These are phyloP conservation scores for Aureobasidium pullulans DNA, from an alignment of 2,329 filamentous ascomycete genomes.

Conservation along the genomic window DNA sequence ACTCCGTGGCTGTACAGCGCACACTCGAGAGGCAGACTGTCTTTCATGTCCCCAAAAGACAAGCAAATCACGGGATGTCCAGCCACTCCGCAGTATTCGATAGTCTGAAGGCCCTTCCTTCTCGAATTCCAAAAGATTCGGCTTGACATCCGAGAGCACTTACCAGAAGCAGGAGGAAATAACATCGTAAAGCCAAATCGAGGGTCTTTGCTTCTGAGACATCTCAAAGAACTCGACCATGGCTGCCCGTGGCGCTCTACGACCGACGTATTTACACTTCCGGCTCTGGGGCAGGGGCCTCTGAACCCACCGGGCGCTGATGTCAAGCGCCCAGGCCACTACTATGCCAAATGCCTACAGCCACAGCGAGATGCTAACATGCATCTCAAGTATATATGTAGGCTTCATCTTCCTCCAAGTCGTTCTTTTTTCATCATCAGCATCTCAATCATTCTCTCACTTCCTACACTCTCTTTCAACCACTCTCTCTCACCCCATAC, in stretches of 20 bases:
- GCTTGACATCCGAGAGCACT: not conserved
- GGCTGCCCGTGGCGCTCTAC: not conserved
- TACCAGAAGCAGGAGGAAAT: not conserved
- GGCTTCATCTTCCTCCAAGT: slow-evolving; percentile 1
- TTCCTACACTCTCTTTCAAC: slow-evolving; percentile 1
- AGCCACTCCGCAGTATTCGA: slow-evolving; percentile 5
- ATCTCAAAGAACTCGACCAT: not conserved
- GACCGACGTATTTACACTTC: not conserved
- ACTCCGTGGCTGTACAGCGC: not conserved
- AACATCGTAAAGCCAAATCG: not conserved
- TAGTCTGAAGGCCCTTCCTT: not conserved
- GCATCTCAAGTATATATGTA: slow-evolving; percentile 3
- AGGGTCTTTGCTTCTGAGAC: slow-evolving; percentile 5
- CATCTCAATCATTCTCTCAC: slow-evolving; percentile 11
- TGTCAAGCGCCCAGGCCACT: slow-evolving; percentile 1
- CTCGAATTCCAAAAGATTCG: not conserved
- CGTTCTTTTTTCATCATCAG: slow-evolving; percentile 12
- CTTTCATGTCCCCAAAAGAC: not conserved
- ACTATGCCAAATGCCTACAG: not conserved
- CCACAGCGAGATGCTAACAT: not conserved
- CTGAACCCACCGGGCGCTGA: not conserved
- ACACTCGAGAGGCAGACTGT: not conserved
- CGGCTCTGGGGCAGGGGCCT: not conserved
- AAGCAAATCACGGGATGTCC: slow-evolving; percentile 1
- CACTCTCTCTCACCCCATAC: slow-evolving; percentile 3